These are phyloP conservation scores for Cnidoscolus chayamansa DNA, from an alignment of 441 rosid genomes.

Conservation along the genomic window DNA sequence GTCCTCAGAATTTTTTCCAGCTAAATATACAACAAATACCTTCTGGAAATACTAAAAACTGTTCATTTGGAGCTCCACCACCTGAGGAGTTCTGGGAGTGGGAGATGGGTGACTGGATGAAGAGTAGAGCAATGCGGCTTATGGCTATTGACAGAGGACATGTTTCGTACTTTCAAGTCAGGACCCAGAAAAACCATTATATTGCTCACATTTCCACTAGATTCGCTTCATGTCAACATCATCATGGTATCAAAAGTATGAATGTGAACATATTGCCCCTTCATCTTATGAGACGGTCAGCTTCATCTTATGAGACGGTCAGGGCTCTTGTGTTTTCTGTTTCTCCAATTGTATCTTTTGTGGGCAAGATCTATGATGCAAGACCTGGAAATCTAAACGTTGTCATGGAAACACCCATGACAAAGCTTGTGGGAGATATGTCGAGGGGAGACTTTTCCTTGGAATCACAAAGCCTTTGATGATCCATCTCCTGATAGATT, in stretches of 20 bases:
- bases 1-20: conserved; percentile 59
- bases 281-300: conserved; percentile 49
- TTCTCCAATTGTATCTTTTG: conserved; percentile 58
- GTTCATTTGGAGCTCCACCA: conserved; percentile 56
- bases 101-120: conserved; percentile 99
- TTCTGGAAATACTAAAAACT: conserved; percentile 40
- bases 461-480: conserved; percentile 87
- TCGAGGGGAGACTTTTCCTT: conserved; percentile 67
- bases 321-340: conserved; percentile 80
- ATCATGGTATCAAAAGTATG: conserved; percentile 50
- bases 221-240: conserved; percentile 83
- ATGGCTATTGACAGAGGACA: conserved; percentile 84
- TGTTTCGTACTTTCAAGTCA: conserved; percentile 64
- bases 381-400: conserved; percentile 48
- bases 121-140: conserved; percentile 73
- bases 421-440: conserved; percentile 38
- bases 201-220: conserved; percentile 85
- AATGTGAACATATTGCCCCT: conserved; percentile 60
- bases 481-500: conserved; percentile 77
- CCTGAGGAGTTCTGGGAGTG: conserved; percentile 88
- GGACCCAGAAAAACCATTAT: conserved; percentile 56
- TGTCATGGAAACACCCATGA: conserved; percentile 78
- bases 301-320: conserved; percentile 65
- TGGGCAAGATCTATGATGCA: conserved; percentile 73
- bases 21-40: conserved; percentile 54